Evolutionary conservation across 2,329 filamentous ascomycete genomes (phyloP), one percentile per base, ranked within the genome.

Genomic region (Shiraia sp.): DNA sequence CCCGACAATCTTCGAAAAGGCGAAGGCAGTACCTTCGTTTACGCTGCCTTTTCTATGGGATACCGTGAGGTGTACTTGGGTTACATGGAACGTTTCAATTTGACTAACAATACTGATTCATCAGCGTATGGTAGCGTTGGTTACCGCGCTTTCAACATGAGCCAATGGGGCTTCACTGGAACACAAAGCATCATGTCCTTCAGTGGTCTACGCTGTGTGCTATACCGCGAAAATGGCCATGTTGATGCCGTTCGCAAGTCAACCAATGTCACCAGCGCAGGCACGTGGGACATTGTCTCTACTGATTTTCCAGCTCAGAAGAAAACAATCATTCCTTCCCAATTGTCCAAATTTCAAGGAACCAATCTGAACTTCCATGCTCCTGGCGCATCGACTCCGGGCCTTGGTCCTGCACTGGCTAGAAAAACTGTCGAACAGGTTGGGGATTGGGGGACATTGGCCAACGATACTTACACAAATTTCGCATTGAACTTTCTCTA

Each of bases 401-500:
- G 37, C 17, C 23, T 40, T 15, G 29, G 38, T 33, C 25, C 42
- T 22, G 32, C 39, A 1, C 27, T 45, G n/a, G 15, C 15, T 16
- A 31, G 22, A 6, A 19, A 31, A 17, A 7, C 15, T n/a, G 13
- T 15, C 3, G 36, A 26, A 32, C 8, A 33, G 17, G 19, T 22
- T 22, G 19, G 19, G 19, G 8, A 22, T 22, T 22, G 19, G 19
- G 19, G 19, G 4, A 22, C 19, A 4, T 8, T 5, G 19, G 37
- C 29, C 17, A 35, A 35, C 24, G 22, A 39, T 28, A 10, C 32
- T 2, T 40, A 40, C 33, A 25, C 32, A 35, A 26, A 43, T 17
- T 44, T 37, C 27, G 26, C 44, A 10, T 22, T 25, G 17, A 45
- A 52, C 26, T 45, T 36, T 19, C 43, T 55, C 6, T 55, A 53